Evolutionary conservation across 192 early-diverging fungal species (phyloP), one percentile per base, ranked within the genome.

Genomic region (Gonapodya prolifera): DNA sequence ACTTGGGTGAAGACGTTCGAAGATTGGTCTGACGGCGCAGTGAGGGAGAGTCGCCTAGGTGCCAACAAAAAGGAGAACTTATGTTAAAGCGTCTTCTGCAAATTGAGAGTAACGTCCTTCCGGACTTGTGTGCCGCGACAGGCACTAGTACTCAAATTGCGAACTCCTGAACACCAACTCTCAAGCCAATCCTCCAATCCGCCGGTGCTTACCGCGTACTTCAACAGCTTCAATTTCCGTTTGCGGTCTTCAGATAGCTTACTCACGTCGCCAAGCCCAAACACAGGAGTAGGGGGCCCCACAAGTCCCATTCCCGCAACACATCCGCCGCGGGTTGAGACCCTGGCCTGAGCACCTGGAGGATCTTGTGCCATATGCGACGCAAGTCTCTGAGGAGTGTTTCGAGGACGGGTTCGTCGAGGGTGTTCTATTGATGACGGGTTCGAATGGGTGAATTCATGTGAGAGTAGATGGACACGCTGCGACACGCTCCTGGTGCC

Each of bases 241-340:
- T n/a, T 69, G 45, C 45, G 45, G 45, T 69, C 13, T 69, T 69
- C 45, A n/a, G 13, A n/a, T 69, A n/a, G 45, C 69, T 71, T 17
- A 83, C 87, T 77, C 86, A 93, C 92, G 96, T 88, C 0, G 97
- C 95, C 76, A 99, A 83, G 2, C 89, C 86, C 69, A 99, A 85
- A 77, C 97, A 99, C 77, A 99, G 91, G 76, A 99, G 86, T 69
- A 99, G 85, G 34, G 97, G 97, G 30, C 97, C 97, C 70, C 70
- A 78, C 70, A 78, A 69, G 18, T 78, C 35, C 33, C 74, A 78
- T 33, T 78, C 77, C 2, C 70, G 70, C 75, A 78, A 33, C 34
- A 78, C 30, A 61, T 78, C 34, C 17, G 70, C 31, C 30, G 13
- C 13, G 13, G 8, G 13, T n/a, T 69, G 8, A 34, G 86, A 84